Evolutionary conservation across 2,329 filamentous ascomycete genomes (phyloP), one percentile per base, ranked within the genome.

Genomic region (Epichloe amarillans): DNA sequence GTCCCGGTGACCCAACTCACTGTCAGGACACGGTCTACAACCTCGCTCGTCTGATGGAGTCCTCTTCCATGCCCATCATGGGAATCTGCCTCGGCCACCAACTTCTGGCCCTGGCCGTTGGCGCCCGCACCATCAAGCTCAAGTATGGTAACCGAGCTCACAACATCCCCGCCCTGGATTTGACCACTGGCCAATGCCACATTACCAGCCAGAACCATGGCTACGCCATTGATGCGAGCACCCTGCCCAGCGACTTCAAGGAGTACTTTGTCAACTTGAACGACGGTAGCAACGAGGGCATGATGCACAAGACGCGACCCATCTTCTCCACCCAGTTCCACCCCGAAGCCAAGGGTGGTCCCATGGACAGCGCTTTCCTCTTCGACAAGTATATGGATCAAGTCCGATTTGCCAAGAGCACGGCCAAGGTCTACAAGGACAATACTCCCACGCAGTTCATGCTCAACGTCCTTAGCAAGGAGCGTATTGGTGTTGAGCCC

Each of bases 241-340:
- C 88, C 11, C 76, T 98, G 40, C 81, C 87, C 50, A 74, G 72
- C 50, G 89, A 96, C 38, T 98, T 89, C 82, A 93, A 90, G 77
- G 91, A 95, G 69, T 97, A 95, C 77, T 98, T 97, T 67, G 84
- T 95, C 69, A 97, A 98, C 76, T 76, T 97, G 58, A 98, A 97
- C 70, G 93, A 98, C 65, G 88, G 89, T 55, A 91, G 86, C 69
- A 98, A 98, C 69, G 93, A 98, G 75, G 91, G 86, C 53, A 88
- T 98, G 82, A 89, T 96, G 66, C 93, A 98, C 79, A 89, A 86
- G 72, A 86, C 86, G 52, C 87, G 91, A 37, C 93, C 93, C 55
- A 98, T 98, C 67, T 97, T 98, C 79, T 91, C 87, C 56, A 95
- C 90, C 23, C 93, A 98, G 71, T 98, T 98, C 82, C 93, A 98